Evolutionary conservation across 2,329 filamentous ascomycete genomes (phyloP), one percentile per base, ranked within the genome.

Genomic region (Xylaria multiplex): DNA sequence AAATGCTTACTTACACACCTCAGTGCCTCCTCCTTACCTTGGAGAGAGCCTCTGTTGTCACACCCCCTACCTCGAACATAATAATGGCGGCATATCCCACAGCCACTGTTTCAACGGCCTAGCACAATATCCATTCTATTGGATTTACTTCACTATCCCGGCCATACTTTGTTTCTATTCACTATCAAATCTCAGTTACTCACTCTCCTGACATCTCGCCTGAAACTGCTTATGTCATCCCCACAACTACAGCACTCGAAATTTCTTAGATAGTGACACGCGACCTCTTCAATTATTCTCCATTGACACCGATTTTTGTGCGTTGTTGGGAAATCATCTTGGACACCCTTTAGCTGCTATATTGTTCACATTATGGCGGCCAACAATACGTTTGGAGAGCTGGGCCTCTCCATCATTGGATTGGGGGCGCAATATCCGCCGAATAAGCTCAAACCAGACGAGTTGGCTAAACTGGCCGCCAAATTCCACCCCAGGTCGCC

Each of bases 341-440:
- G 42, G 22, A 43, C 14, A 13, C 14, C 24, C 2, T 14, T 52
- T 46, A 14, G 24, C 40, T 42, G 19, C 16, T 22, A 60, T 30
- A 52, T 9, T 19, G 30, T 55, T 48, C 22, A 52, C 59, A 56
- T 45, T 61, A 85, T 85, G 83, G 75, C 81, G 55, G 74, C 80
- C n/a, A 70, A 77, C 53, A 78, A 77, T 69, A 73, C 75, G 13
- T 82, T 83, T 65, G 81, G 80, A 62, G 83, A 85, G 71, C 81
- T 90, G 60, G 84, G 84, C 64, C 86, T 90, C 76, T 86, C 86
- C 65, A 86, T 91, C 67, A 79, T 85, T 48, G 88, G 88, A 11
- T 73, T 90, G 56, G 86, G 84, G 43, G 80, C 82, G 9, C 82
- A 89, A 72, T 91, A 91, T 70, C 88, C 88, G 22, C 86, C 87